Base-by-base conservation (phyloP, 2,329 filamentous ascomycete species). In the Penicillium sp. region DNA sequence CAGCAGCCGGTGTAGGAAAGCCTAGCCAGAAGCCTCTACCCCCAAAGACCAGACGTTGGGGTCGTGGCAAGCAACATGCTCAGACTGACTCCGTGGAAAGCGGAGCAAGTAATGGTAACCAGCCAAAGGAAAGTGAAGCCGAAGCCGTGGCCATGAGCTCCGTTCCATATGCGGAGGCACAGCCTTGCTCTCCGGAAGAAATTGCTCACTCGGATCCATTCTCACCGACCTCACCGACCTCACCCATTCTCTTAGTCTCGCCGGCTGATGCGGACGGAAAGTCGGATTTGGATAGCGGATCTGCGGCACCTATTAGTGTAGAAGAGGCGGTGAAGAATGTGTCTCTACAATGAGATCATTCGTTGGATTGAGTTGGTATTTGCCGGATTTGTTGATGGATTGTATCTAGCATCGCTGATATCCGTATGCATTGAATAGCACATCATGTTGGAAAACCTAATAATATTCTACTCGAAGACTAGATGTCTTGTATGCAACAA, bases 41-140 rank as follows among this genome's bases (percentile, higher is more conserved):
- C 1, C 75, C 75, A 8, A 74, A 69, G 51, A 68, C 75, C 5
- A 71, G 75, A 23, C 73, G 75, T 17, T 75, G 65, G 63, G 71
- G 71, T 7, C 64, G 70, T 40, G 52, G 63, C 40, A 63, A 63
- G 3, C 50, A 59, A 13, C 59, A 67, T 49, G 43, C 61, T 42
- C 58, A 63, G 52, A 55, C 60, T 30, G 59, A 68, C 47, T 62
- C 64, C 2, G 42, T 61, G 2, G 64, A 61, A 43, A 58, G 61
- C 54, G 51, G 54, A n/a, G 42, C 33, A 12, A 55, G 56, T 49
- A 56, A 41, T 32, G 52, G 52, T 32, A 56, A 49, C 27, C 37
- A 49, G 34, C 46, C 51, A 0, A 61, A 51, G 15, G 58, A 60
- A 17, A 41, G 40, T 5, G 58, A 61, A 12, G 30, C 43, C 17